These are phyloP conservation scores for Candida tunisiensis DNA, from an alignment of 1,139 yeast genomes.

Conservation along the genomic window DNA sequence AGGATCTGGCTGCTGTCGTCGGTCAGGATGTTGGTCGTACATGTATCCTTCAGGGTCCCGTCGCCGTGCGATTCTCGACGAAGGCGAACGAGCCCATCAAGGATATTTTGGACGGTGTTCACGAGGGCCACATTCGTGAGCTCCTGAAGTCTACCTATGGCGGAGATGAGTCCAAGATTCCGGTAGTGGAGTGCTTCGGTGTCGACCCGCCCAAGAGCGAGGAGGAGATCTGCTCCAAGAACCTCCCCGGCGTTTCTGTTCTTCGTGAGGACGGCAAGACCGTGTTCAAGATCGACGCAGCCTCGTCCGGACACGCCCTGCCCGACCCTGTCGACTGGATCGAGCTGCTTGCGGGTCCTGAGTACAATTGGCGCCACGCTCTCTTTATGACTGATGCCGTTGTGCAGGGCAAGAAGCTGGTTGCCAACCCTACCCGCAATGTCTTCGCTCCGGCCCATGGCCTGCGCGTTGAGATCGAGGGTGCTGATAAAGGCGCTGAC, in stretches of 20 bases:
- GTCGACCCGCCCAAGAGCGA: constrained; percentile 27
- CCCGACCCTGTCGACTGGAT: constrained; percentile 45
- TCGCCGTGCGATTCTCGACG: constrained; percentile 85
- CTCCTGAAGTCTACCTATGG: constrained; percentile 51
- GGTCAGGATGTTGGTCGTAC: constrained; percentile 96
- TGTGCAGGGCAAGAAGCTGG: constrained; percentile 74
- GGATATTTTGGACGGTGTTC: constrained; percentile 74
- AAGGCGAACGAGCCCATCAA: constrained; percentile 85
- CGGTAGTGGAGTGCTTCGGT: constrained; percentile 82
- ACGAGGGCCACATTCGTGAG: constrained; percentile 70
- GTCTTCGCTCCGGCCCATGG: constrained; percentile 63
- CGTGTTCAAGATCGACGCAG: constrained; percentile 35
- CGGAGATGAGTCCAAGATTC: constrained; percentile 56
- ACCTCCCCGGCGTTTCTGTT: constrained; percentile 10
- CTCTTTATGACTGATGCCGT: constrained; percentile 62
- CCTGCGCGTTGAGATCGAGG: constrained; percentile 50
- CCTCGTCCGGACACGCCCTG: constrained; percentile 17
- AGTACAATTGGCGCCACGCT: constrained; percentile 84
- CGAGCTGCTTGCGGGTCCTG: constrained; percentile 59
- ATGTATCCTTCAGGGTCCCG: constrained; percentile 97
- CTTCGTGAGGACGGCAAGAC: constrained; percentile 9
- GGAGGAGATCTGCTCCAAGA: constrained; percentile 22
- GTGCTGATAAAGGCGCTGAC: too few relatives aligned
- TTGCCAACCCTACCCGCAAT: constrained; percentile 60
- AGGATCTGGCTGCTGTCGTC: constrained; percentile 89